Base-by-base conservation (phyloP, 2,329 filamentous ascomycete species). In the Trichoderma sp. region DNA sequence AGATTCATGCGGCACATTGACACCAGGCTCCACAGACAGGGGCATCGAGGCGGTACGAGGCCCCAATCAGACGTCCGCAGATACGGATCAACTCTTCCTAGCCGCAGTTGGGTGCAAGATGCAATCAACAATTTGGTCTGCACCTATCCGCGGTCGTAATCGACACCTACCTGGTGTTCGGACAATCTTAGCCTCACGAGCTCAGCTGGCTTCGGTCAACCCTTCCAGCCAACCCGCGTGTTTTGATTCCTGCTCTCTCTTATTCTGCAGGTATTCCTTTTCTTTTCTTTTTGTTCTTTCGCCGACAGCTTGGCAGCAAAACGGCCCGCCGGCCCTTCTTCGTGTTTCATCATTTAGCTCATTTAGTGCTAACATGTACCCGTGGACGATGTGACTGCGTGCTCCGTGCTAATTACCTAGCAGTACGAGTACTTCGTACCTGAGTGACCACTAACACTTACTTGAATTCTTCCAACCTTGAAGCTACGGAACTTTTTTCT, bases 261-360 rank as follows among this genome's bases (percentile, higher is more conserved):
- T 11, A 62, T 62, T 60, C 47, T n/a, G 21, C 9, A 12, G n/a
- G 43, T 51, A 32, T n/a, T 34, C 6, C 18, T 53, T 66, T 7
- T 18, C 36, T 24, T 67, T 26, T 67, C 12, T 26, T 56, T 43
- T 67, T 51, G 36, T 57, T 28, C 51, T 24, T 24, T 43, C 8
- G 21, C 30, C 56, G 32, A 15, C 32, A n/a, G n/a, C n/a, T 12
- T 39, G 34, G n/a, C 56, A 61, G 66, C 15, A 21, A 47, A 69
- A 36, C 39, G 57, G 57, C 39, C 66, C 57, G 51, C 34, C 51
- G 60, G 34, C 71, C 69, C 70, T 67, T 56, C 36, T 57, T 51
- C 58, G 65, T 71, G 74, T 74, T 74, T 75, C 74, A 73, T 47
- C 43, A 47, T 47, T 39, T 39, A 39, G 36, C 43, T 47, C 70